Percentiles rank a stretch among this genome's conserved stretches.
Evolutionary conservation across 1,284 basidiomycete species (phyloP).

Genomic region (Cutaneotrichosporon cavernicola): DNA sequence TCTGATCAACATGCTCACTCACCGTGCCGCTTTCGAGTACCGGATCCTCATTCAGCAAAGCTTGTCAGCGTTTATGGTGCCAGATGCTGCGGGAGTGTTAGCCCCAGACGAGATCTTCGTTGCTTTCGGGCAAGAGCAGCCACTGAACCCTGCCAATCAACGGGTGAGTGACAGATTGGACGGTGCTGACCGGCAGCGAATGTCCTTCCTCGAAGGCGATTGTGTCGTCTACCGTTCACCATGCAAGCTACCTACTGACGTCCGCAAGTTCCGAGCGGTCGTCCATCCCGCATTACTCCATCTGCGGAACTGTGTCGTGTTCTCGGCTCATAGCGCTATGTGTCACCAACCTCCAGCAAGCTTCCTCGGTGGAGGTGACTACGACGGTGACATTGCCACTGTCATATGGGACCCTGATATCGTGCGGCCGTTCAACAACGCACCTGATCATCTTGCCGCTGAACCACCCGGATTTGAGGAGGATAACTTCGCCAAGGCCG

Average conservation of each 20-base stretch:
- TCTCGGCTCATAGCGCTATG: conserved; percentile 34
- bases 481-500: conserved; percentile 40
- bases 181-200: conserved; percentile 15
- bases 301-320: conserved; percentile 41
- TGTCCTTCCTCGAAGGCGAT: conserved; percentile 33
- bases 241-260: conserved; percentile 46
- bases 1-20: conserved; percentile 26
- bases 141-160: conserved; percentile 29
- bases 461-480: conserved; percentile 29
- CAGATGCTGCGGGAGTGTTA: conserved; percentile 36
- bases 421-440: conserved; percentile 37
- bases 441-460: conserved; percentile 29
- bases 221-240: conserved; percentile 39
- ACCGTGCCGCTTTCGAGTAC: conserved; percentile 29
- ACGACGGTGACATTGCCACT: conserved; percentile 45
- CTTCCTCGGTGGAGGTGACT: conserved; percentile 45
- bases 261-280: conserved; percentile 39
- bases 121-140: conserved; percentile 26
- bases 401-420: conserved; percentile 37
- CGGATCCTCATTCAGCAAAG: conserved; percentile 35
- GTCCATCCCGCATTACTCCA: conserved; percentile 37
- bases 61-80: conserved; percentile 42
- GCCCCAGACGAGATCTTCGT: conserved; percentile 41
- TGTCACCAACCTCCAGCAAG: conserved; percentile 42
- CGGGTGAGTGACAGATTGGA: conserved; percentile 10